A percentile compares a stretch with the other conserved stretches of the same genome.
These are phyloP conservation scores for Neurospora sp. DNA, from an alignment of 495 filamentous ascomycete genomes.

Conservation along the genomic window DNA sequence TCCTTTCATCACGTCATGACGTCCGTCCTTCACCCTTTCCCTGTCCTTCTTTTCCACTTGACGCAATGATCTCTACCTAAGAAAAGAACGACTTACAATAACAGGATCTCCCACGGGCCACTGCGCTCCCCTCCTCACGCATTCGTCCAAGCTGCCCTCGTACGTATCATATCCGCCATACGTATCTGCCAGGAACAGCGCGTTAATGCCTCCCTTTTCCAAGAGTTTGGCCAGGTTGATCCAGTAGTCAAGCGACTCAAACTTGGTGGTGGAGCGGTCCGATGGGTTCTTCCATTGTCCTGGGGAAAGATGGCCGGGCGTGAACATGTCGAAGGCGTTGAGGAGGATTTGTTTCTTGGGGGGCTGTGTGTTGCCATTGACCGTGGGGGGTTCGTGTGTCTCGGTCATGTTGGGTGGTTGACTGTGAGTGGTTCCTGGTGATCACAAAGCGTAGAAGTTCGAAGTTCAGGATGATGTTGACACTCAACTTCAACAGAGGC, in stretches of 20 bases:
- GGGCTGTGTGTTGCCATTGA: neutral
- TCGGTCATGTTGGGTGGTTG: neutral
- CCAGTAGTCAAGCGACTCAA: conserved; percentile 44
- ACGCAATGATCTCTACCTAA: neutral
- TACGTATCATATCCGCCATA: conserved; percentile 49
- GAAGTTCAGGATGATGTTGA: too few relatives aligned
- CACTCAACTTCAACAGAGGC: neutral
- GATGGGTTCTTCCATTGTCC: conserved; percentile 44
- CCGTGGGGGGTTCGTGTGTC: neutral
- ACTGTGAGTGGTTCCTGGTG: neutral
- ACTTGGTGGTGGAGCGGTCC: conserved; percentile 47
- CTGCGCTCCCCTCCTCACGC: conserved; percentile 39
- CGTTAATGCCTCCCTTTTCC: conserved; percentile 48
- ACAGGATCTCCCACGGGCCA: conserved; percentile 44
- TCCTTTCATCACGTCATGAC: neutral
- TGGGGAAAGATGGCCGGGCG: conserved; percentile 32
- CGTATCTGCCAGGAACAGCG: conserved; percentile 51
- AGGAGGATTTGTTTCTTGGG: conserved; percentile 31
- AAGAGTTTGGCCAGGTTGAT: conserved; percentile 49
- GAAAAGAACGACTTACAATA: conserved; percentile 32
- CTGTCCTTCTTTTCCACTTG: neutral
- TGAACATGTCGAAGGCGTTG: conserved; percentile 39
- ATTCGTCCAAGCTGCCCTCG: conserved; percentile 42
- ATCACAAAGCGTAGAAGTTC: neutral
- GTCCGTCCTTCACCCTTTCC: neutral